Conservation (phyloP, 2,329 filamentous ascomycete species). For the Cadophora sp. region DNA sequence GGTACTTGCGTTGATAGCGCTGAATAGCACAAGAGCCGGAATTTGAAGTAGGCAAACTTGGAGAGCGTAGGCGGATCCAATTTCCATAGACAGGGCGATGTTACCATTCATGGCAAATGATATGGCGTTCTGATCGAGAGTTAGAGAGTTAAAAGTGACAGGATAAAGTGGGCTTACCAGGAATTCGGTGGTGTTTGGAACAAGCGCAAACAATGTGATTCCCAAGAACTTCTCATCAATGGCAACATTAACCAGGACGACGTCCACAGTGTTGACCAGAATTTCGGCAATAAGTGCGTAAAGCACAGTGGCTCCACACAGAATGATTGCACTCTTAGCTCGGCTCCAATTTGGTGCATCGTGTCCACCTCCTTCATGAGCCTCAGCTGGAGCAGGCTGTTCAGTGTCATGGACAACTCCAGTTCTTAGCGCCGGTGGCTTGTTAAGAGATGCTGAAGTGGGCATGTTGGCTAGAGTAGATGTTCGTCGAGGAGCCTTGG, state of each 20-base stretch:
- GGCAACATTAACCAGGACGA: slow-evolving; percentile 87
- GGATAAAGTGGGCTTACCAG: slow-evolving; percentile 63
- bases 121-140: slow-evolving; percentile 75
- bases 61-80: slow-evolving; percentile 94
- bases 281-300: slow-evolving; percentile 99
- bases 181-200: slow-evolving; percentile 98
- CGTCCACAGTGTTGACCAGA: slow-evolving; percentile 93
- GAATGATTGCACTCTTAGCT: slow-evolving; percentile 85
- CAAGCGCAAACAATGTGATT: slow-evolving; percentile 94
- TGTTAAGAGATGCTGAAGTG: slow-evolving; percentile 41
- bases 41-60: slow-evolving; percentile 97
- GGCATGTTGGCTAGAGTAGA: slow-evolving; percentile 50
- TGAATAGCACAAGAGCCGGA: slow-evolving; percentile 90
- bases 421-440: slow-evolving; percentile 41
- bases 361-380: slow-evolving; percentile 63
- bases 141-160: slow-evolving; percentile 29
- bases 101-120: slow-evolving; percentile 99
- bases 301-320: slow-evolving; percentile 86
- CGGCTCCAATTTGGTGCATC: slow-evolving; percentile 99
- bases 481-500: slow-evolving; percentile 58
- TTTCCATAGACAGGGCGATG: slow-evolving; percentile 98
- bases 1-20: slow-evolving; percentile 71
- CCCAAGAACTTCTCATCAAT: slow-evolving; percentile 98
- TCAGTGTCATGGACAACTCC: slow-evolving; percentile 45
- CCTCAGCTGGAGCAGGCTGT: slow-evolving; percentile 40